Evolutionary conservation across 108 stramenopile species (phyloP).

Genomic region (Fistulifera solaris): DNA sequence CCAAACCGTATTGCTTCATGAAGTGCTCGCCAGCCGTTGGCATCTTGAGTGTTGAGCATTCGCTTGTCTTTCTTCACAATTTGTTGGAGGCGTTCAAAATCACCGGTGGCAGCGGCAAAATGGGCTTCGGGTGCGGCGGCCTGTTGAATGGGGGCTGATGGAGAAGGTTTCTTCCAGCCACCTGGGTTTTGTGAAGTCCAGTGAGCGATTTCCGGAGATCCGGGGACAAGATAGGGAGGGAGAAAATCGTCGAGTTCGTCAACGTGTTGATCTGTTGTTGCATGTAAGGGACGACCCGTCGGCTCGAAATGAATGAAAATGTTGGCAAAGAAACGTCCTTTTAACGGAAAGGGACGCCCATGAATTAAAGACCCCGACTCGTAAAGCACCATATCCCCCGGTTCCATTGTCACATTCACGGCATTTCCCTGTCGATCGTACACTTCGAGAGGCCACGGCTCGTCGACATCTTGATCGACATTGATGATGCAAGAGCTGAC

Average conservation of each 20-base stretch:
- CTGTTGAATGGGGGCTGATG: constrained; percentile 21
- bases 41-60: constrained; percentile 24
- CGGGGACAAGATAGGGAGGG: constrained; percentile 39
- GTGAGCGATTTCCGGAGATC: constrained; percentile 35
- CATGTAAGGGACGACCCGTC: constrained; percentile 45
- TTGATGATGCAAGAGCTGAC: constrained; percentile 88
- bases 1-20: constrained; percentile 53
- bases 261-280: constrained; percentile 28
- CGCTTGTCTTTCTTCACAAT: constrained; percentile 17
- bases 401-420: constrained; percentile 34
- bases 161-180: constrained; percentile 38
- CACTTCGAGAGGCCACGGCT: constrained; percentile 89
- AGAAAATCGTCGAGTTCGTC: constrained; percentile 38
- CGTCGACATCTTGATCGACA: constrained; percentile 85
- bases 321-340: constrained; percentile 77
- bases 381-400: constrained; percentile 70
- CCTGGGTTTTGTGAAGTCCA: constrained; percentile 40
- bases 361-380: constrained; percentile 37
- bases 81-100: constrained; percentile 25
- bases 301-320: constrained; percentile 88
- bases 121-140: constrained; percentile 43
- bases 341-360: constrained; percentile 70
- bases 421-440: constrained; percentile 75
- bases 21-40: constrained; percentile 48
- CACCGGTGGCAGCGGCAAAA: constrained; percentile 34